phyloP scores from a whole-genome alignment of 768 basidiomycete species.

The Daedalea quercina region DNA sequence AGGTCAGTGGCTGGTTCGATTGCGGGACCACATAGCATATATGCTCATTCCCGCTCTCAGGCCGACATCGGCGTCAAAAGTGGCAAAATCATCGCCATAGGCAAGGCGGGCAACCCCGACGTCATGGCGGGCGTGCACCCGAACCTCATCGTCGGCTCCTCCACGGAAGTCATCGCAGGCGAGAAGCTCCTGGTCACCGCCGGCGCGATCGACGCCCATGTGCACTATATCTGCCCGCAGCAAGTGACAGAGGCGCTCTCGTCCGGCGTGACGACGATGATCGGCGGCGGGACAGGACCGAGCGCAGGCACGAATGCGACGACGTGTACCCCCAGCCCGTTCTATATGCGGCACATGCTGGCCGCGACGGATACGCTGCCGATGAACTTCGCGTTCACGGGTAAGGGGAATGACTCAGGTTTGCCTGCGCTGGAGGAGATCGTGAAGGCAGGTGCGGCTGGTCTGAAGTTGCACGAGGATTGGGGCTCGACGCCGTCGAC shows the following conservation, averaged over 20 bases:
- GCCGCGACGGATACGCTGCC: slow-evolving; percentile 85
- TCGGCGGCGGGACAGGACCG: slow-evolving; percentile 96
- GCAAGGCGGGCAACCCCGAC: slow-evolving; percentile 98
- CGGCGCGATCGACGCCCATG: slow-evolving; percentile 86
- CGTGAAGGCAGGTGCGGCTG: slow-evolving; percentile 76
- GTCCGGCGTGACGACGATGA: slow-evolving; percentile 84
- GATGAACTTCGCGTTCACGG: slow-evolving; percentile 93
- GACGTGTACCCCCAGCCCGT: slow-evolving; percentile 88
- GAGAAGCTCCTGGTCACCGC: slow-evolving; percentile 93
- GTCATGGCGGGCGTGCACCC: slow-evolving; percentile 77
- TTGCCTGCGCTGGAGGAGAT: slow-evolving; percentile 70
- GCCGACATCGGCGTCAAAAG: slow-evolving; percentile 92
- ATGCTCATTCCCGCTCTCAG: slow-evolving; percentile 29
- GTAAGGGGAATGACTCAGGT: slow-evolving; percentile 92
- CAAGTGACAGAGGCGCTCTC: slow-evolving; percentile 83
- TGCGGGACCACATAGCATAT: slow-evolving; percentile 4
- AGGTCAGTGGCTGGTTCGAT: slow-evolving; percentile 37
- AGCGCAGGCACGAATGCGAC: slow-evolving; percentile 87
- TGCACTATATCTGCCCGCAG: slow-evolving; percentile 95
- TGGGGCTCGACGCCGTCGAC: slow-evolving; percentile 90
- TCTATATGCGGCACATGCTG: slow-evolving; percentile 88
- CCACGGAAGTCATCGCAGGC: slow-evolving; percentile 93
- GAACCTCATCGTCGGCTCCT: slow-evolving; percentile 75
- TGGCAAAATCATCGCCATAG: slow-evolving; percentile 79
- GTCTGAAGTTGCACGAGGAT: slow-evolving; percentile 95